phyloP scores from a whole-genome alignment of 305 asterid genomes.

The Solanum aculeatissimum region DNA sequence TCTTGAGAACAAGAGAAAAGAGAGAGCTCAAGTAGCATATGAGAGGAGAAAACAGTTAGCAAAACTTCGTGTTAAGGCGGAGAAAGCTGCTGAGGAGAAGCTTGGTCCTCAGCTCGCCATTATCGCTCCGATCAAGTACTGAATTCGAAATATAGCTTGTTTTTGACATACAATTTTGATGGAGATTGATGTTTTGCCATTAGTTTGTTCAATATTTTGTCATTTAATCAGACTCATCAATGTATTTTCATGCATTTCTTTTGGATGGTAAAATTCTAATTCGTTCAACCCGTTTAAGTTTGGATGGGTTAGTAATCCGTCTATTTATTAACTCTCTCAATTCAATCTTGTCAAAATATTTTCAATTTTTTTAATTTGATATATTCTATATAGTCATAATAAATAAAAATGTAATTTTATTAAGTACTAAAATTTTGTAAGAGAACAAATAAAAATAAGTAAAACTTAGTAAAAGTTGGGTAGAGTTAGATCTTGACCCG shows the following conservation, averaged over 20 bases:
- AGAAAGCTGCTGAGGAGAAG: constrained; percentile 53
- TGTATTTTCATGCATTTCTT: not conserved
- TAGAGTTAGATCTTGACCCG: too few relatives aligned
- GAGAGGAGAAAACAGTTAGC: constrained; percentile 65
- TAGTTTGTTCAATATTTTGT: not conserved
- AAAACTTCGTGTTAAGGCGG: constrained; percentile 51
- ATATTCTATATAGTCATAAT: too few relatives aligned
- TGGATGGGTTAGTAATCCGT: too few relatives aligned
- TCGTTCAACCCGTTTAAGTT: too few relatives aligned
- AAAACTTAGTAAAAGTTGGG: too few relatives aligned
- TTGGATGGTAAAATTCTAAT: too few relatives aligned
- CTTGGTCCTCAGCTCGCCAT: constrained; percentile 58
- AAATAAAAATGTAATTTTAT: too few relatives aligned
- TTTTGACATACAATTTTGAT: constrained; percentile 11
- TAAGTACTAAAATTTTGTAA: too few relatives aligned
- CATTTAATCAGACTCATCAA: not conserved
- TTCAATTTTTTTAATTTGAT: too few relatives aligned
- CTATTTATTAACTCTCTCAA: too few relatives aligned
- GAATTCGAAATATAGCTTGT: constrained; percentile 2
- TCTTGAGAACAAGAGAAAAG: constrained; percentile 68
- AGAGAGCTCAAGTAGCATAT: constrained; percentile 46
- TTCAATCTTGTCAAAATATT: too few relatives aligned
- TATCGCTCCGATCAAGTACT: constrained; percentile 59
- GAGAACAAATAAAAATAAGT: too few relatives aligned
- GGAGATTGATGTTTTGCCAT: not conserved